phyloP scores from a whole-genome alignment of 768 basidiomycete species.

The Tephrocybe sp. region DNA sequence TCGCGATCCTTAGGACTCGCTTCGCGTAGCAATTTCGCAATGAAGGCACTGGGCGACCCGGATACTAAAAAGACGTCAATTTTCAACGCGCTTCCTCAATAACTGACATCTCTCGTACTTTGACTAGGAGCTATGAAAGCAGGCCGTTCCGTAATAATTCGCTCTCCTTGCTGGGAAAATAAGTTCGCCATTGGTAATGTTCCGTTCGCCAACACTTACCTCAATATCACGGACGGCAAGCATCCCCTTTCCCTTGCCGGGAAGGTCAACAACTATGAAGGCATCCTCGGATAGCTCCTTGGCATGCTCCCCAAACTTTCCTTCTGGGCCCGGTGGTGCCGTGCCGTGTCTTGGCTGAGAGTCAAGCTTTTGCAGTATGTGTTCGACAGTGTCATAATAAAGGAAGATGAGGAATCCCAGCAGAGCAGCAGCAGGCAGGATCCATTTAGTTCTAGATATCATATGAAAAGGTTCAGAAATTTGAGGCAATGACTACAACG shows the following conservation, averaged over 20 bases:
- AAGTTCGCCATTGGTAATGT: not conserved
- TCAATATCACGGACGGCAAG: constrained; percentile 52
- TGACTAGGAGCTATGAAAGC: constrained; percentile 50
- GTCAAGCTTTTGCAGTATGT: not conserved
- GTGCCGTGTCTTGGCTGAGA: not conserved
- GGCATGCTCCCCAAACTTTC: not conserved
- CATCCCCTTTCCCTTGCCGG: constrained; percentile 56
- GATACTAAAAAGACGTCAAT: constrained; percentile 30
- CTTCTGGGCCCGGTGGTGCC: not conserved
- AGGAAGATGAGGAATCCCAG: not conserved
- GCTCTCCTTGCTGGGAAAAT: constrained; percentile 49
- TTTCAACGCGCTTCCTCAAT: not conserved
- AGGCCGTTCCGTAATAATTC: constrained; percentile 54
- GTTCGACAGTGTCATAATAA: not conserved
- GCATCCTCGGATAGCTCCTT: constrained; percentile 5
- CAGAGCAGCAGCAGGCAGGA: not conserved
- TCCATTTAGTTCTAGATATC: not conserved
- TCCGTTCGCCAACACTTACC: constrained; percentile 25
- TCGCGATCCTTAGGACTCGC: constrained; percentile 33
- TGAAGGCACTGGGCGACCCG: constrained; percentile 44
- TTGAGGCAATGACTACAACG: not conserved
- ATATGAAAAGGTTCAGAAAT: not conserved
- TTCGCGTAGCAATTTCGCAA: constrained; percentile 33
- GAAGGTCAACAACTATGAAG: constrained; percentile 46
- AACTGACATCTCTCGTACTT: constrained; percentile 36